These are phyloP conservation scores for Pilatotrama ljubarskyi DNA, from an alignment of 768 basidiomycete genomes.

Conservation along the genomic window DNA sequence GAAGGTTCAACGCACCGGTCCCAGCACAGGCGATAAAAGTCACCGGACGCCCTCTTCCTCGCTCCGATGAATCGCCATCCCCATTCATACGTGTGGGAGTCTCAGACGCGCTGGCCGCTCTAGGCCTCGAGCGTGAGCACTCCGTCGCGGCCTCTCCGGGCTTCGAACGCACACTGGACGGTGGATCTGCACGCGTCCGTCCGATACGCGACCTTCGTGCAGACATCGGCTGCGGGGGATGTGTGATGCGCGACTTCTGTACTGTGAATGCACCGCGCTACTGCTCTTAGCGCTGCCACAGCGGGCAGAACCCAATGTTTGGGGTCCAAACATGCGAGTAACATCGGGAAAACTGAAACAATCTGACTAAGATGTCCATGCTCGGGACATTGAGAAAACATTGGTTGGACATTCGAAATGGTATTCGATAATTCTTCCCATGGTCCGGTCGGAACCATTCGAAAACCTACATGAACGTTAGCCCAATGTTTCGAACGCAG, in stretches of 20 bases:
- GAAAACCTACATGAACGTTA: too few species aligned
- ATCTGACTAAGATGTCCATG: too few species aligned
- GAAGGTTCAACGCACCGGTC: slow-evolving; percentile 3
- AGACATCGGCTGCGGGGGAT: not conserved
- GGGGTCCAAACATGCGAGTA: too few species aligned
- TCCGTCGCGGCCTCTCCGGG: not conserved
- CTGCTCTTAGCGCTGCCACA: not conserved
- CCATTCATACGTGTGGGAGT: slow-evolving; percentile 13
- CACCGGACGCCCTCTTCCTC: slow-evolving; percentile 8
- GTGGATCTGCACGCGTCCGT: slow-evolving; percentile 2
- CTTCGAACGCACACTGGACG: not conserved
- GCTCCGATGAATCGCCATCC: slow-evolving; percentile 13
- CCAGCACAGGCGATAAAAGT: not conserved
- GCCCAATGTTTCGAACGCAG: too few species aligned
- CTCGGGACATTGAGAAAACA: too few species aligned
- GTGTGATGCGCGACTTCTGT: not conserved
- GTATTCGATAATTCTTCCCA: too few species aligned
- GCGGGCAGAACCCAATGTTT: too few species aligned
- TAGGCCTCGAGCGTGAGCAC: not conserved
- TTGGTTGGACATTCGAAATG: too few species aligned
- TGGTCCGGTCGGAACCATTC: too few species aligned
- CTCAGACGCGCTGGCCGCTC: not conserved
- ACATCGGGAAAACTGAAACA: too few species aligned
- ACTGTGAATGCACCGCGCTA: slow-evolving; percentile 7
- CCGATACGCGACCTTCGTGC: not conserved